Conservation (phyloP, 2,329 filamentous ascomycete species). For the Neoscytalidium dimidiatum region DNA sequence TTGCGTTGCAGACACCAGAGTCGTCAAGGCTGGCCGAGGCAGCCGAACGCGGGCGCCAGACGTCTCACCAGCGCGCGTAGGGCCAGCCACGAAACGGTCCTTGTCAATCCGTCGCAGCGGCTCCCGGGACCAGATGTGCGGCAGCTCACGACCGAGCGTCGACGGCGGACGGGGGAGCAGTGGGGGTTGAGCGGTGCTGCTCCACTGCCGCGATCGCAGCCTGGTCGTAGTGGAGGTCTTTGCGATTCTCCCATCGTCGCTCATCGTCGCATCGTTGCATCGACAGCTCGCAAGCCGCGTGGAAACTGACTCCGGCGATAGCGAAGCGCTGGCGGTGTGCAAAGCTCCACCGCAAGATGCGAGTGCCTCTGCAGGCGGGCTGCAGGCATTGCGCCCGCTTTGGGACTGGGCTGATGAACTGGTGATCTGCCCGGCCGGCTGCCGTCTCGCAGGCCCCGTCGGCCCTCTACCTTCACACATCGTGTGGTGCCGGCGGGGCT, state of each 20-base stretch:
- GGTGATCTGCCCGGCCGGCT: slow-evolving; percentile 10
- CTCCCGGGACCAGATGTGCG: not conserved
- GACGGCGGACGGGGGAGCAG: not conserved
- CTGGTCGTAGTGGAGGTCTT: not conserved
- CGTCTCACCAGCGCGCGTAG: slow-evolving; percentile 3
- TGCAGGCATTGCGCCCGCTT: not conserved
- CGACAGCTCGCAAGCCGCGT: too few relatives aligned
- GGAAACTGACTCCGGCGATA: not conserved
- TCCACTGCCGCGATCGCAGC: not conserved
- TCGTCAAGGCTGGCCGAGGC: not conserved
- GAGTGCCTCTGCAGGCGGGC: not conserved
- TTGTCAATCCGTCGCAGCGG: not conserved
- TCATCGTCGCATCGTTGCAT: not conserved
- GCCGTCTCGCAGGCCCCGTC: slow-evolving; percentile 7
- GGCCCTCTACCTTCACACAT: slow-evolving; percentile 1
- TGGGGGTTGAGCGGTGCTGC: not conserved
- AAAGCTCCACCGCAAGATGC: not conserved
- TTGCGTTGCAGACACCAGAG: slow-evolving; percentile 10
- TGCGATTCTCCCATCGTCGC: not conserved
- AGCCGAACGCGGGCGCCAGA: slow-evolving; percentile 4
- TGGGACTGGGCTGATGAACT: not conserved
- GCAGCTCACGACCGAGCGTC: not conserved
- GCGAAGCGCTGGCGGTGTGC: slow-evolving; percentile 4
- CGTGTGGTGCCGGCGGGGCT: not conserved
- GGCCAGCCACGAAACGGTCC: not conserved